These are phyloP conservation scores for Dipteronia sinensis DNA, from an alignment of 345 rosid species.

Conservation along the genomic window DNA sequence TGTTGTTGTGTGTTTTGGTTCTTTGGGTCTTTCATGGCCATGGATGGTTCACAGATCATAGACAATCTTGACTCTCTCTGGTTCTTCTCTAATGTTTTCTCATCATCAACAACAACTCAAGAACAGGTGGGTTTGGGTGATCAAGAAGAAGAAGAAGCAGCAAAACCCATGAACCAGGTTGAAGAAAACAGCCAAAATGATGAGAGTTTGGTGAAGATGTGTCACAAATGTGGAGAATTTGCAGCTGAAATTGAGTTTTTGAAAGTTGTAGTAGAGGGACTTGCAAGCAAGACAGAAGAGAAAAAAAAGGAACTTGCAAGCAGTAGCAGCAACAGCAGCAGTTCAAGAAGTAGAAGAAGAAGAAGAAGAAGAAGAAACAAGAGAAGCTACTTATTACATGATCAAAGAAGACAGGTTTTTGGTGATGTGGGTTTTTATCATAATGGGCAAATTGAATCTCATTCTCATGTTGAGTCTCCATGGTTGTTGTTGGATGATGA, in stretches of 20 bases:
- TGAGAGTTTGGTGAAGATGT: conserved; percentile 12
- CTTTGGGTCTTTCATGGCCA: conserved; percentile 5
- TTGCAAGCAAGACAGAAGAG: conserved; percentile 12
- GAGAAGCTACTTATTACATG: background rate
- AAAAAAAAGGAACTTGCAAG: conserved; percentile 4
- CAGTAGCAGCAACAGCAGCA: background rate
- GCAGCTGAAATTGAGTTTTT: conserved; percentile 15
- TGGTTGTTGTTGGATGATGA: background rate
- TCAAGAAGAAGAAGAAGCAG: conserved; percentile 1
- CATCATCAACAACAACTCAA: conserved; percentile 17
- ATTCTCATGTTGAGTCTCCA: conserved; percentile 4
- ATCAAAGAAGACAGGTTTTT: conserved; percentile 17
- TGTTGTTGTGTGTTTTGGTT: background rate
- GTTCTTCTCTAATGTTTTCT: conserved; percentile 47
- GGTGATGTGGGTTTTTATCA: conserved; percentile 32
- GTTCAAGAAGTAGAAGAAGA: conserved; percentile 19
- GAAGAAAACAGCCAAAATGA: conserved; percentile 4
- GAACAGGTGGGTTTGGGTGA: background rate
- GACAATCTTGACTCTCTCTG: conserved; percentile 51
- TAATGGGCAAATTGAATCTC: background rate
- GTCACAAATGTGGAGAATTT: conserved; percentile 30
- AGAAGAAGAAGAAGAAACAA: conserved; percentile 12
- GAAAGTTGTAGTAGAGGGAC: conserved; percentile 19
- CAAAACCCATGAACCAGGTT: conserved; percentile 11
- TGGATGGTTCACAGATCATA: conserved; percentile 36